phyloP scores from a whole-genome alignment of 108 stramenopile species.

The Discostella pseudostelligera region DNA sequence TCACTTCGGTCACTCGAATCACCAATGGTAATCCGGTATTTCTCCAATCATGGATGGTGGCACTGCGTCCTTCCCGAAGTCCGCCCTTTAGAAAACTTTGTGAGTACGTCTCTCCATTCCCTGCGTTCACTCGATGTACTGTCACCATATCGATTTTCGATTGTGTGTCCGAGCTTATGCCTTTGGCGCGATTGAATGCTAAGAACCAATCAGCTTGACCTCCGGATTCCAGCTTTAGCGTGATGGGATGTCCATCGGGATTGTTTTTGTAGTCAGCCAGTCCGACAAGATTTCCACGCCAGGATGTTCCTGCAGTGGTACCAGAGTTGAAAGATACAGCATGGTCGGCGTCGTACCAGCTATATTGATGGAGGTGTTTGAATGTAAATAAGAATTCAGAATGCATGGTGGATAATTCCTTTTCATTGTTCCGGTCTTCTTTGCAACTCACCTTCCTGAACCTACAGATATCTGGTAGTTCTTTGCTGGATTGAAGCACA shows the following conservation, averaged over 20 bases:
- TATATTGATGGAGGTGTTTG: too few species aligned
- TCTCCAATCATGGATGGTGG: slow-evolving; percentile 2
- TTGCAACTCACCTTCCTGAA: slow-evolving; percentile 6
- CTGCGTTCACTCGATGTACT: neutral
- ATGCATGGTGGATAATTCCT: too few species aligned
- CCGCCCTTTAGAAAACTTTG: neutral
- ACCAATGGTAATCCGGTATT: neutral
- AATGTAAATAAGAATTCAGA: too few species aligned
- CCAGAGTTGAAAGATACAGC: slow-evolving; percentile 17
- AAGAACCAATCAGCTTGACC: slow-evolving; percentile 16
- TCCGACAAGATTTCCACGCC: slow-evolving; percentile 13
- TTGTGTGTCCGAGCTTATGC: neutral
- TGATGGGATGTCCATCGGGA: slow-evolving; percentile 9
- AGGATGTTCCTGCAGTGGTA: slow-evolving; percentile 13
- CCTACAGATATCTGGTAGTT: slow-evolving; percentile 24
- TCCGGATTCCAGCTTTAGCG: slow-evolving; percentile 31
- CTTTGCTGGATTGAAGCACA: slow-evolving; percentile 31
- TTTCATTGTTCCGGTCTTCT: too few species aligned
- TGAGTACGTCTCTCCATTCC: neutral
- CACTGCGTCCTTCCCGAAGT: neutral
- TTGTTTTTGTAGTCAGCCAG: slow-evolving; percentile 18
- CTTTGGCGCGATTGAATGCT: slow-evolving; percentile 21
- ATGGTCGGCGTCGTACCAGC: slow-evolving; percentile 15
- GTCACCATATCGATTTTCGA: neutral
- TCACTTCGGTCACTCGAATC: slow-evolving; percentile 3